A percentile compares a stretch with the other conserved stretches of the same genome.
phyloP scores from a whole-genome alignment of 257 asterid species.

The Osmanthus fragrans region DNA sequence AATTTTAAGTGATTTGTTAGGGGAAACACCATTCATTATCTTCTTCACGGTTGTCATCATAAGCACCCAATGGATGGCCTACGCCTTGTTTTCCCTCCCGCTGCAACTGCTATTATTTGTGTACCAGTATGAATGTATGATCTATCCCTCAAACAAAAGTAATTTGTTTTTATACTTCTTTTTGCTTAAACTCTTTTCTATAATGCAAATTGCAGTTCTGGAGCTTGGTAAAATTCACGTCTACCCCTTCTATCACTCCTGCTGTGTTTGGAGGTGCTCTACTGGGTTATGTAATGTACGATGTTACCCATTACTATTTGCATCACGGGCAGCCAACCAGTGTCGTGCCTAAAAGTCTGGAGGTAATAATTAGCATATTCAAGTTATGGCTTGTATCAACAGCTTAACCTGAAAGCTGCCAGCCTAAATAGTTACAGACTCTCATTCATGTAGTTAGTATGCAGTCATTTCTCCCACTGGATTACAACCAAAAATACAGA shows the following conservation, averaged over 20 bases:
- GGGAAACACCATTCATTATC: conserved; percentile 79
- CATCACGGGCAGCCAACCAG: conserved; percentile 86
- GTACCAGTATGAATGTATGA: conserved; percentile 68
- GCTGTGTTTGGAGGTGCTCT: conserved; percentile 83
- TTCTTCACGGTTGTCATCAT: conserved; percentile 88
- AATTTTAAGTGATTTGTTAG: conserved; percentile 36
- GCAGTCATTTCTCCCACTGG: neutral
- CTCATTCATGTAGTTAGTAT: neutral
- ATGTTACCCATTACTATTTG: conserved; percentile 84
- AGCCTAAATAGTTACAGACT: neutral
- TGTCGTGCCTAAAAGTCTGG: conserved; percentile 55
- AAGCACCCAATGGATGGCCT: conserved; percentile 92
- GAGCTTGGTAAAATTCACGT: conserved; percentile 43
- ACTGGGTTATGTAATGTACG: conserved; percentile 85
- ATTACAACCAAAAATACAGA: neutral
- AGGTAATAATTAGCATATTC: conserved; percentile 42
- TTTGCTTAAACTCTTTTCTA: neutral
- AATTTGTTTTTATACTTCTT: neutral
- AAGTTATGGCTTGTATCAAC: neutral
- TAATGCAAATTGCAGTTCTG: conserved; percentile 59
- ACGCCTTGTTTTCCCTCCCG: conserved; percentile 85
- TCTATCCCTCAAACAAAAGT: neutral
- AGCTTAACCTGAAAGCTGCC: neutral
- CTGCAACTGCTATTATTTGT: conserved; percentile 63
- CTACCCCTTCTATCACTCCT: conserved; percentile 66